Percentiles rank a stretch among this genome's conserved stretches.
phyloP scores from a whole-genome alignment of 1,284 basidiomycete genomes.

The Marasmius tenuissimus region DNA sequence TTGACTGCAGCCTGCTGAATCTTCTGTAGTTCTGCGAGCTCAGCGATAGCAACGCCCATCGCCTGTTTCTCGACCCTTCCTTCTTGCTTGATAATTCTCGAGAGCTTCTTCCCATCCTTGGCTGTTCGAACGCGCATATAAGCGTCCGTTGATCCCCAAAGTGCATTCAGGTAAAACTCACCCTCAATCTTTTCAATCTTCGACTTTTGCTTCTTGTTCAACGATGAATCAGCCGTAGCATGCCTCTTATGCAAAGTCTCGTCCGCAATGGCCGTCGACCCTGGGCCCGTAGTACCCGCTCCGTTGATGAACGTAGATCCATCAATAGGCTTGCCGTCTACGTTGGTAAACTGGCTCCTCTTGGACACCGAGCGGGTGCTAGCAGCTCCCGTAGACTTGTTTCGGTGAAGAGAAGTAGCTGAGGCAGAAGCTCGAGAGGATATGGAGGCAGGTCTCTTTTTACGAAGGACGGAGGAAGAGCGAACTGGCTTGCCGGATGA shows the following conservation, averaged over 20 bases:
- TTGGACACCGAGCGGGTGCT: slow-evolving; percentile 16
- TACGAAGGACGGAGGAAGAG: slow-evolving; percentile 8
- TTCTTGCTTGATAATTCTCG: slow-evolving; percentile 54
- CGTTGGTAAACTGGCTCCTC: slow-evolving; percentile 29
- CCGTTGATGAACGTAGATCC: slow-evolving; percentile 51
- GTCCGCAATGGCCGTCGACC: slow-evolving; percentile 30
- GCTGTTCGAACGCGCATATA: slow-evolving; percentile 27
- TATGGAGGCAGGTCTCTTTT: slow-evolving; percentile 7
- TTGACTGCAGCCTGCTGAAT: slow-evolving; percentile 53
- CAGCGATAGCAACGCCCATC: slow-evolving; percentile 43
- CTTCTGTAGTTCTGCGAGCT: slow-evolving; percentile 53
- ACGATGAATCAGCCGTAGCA: slow-evolving; percentile 39
- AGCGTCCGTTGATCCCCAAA: not conserved
- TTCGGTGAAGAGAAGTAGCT: slow-evolving; percentile 3
- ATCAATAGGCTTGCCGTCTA: slow-evolving; percentile 29
- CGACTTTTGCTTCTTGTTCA: slow-evolving; percentile 45
- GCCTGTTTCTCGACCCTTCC: slow-evolving; percentile 52
- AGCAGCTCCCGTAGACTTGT: slow-evolving; percentile 1
- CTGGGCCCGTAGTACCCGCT: slow-evolving; percentile 35
- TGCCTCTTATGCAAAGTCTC: slow-evolving; percentile 35
- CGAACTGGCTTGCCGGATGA: not conserved
- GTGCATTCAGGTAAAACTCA: slow-evolving; percentile 23
- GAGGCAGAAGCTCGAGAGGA: not conserved
- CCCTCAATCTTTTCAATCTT: slow-evolving; percentile 49
- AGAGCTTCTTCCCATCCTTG: slow-evolving; percentile 46